Conservation (phyloP, 768 basidiomycete genomes). For the Lactarius hatsudake region DNA sequence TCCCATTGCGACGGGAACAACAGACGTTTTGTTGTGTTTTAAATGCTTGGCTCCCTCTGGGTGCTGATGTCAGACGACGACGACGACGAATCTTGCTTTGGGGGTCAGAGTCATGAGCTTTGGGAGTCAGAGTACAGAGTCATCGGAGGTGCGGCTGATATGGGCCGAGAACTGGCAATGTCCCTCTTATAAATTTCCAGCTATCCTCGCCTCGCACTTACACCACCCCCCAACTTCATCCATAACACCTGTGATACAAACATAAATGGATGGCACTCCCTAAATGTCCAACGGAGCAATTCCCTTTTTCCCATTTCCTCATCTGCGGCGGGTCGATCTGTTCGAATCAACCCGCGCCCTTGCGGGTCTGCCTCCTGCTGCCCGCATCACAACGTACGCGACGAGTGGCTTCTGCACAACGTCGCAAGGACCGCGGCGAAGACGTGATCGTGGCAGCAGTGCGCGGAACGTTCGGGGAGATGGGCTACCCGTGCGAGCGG, state of each 20-base stretch:
- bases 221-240: neutral
- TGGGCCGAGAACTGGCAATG: neutral
- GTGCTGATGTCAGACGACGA: too few species aligned
- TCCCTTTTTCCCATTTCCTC: constrained; percentile 29
- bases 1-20: too few species aligned
- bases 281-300: constrained; percentile 11
- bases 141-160: too few species aligned
- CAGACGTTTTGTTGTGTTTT: too few species aligned
- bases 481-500: constrained; percentile 53
- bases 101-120: too few species aligned
- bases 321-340: constrained; percentile 31
- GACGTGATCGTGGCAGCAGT: constrained; percentile 48
- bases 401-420: constrained; percentile 51
- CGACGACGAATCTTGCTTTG: too few species aligned
- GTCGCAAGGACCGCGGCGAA: constrained; percentile 55
- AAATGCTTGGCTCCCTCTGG: too few species aligned
- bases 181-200: neutral
- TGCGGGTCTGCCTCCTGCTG: constrained; percentile 35
- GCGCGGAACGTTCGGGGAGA: constrained; percentile 68
- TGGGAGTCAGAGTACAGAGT: too few species aligned
- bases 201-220: neutral
- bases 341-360: constrained; percentile 26
- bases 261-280: constrained; percentile 6
- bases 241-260: neutral
- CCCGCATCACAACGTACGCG: constrained; percentile 30